Percentiles rank a stretch among this genome's conserved stretches.
These are phyloP conservation scores for Vaccinium vitisidaea DNA, from an alignment of 148 eudicot genomes.

Conservation along the genomic window DNA sequence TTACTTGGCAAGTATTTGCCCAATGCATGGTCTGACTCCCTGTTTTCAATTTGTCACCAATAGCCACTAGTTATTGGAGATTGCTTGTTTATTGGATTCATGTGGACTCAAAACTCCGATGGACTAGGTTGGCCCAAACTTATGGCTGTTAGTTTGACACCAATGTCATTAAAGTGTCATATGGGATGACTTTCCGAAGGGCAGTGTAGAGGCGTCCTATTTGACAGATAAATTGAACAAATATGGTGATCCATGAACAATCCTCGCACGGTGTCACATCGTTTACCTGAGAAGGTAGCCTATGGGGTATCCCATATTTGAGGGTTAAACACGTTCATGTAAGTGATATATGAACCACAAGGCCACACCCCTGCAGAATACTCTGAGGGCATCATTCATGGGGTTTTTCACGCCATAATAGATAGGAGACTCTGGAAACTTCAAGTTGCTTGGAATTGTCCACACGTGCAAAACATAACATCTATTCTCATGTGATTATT, in stretches of 20 bases:
- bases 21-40: not conserved
- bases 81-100: not conserved
- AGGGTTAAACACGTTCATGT: not conserved
- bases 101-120: not conserved
- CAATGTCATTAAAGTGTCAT: not conserved
- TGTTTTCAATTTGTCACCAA: not conserved
- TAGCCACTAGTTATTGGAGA: not conserved
- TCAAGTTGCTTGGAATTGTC: not conserved
- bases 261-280: not conserved
- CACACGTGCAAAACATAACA: not conserved
- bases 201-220: not conserved
- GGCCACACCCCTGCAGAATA: not conserved
- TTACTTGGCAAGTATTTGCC: not conserved
- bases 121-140: not conserved
- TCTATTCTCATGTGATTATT: not conserved
- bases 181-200: not conserved
- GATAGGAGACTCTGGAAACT: slow-evolving; percentile 2
- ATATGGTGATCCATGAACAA: not conserved
- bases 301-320: not conserved
- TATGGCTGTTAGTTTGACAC: not conserved
- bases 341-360: not conserved
- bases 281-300: not conserved
- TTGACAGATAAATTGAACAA: not conserved
- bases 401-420: not conserved
- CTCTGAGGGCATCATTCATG: not conserved